Evolutionary conservation across 768 basidiomycete species (phyloP).

Genomic region (Trametes cingulata): DNA sequence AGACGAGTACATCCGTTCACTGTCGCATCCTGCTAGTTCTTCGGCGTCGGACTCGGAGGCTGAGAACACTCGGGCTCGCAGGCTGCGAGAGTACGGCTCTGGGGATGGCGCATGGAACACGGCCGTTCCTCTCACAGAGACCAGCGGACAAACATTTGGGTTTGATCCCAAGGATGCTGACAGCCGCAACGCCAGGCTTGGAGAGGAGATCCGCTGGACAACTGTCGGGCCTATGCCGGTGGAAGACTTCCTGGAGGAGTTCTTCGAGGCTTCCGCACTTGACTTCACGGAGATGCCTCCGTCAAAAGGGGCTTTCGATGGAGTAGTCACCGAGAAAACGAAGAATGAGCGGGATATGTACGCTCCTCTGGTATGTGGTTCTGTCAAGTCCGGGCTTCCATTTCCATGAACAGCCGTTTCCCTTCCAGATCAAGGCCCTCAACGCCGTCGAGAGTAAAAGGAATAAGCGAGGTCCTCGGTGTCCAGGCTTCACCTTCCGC

Average conservation of each 20-base stretch:
- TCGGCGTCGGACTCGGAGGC: too few species aligned
- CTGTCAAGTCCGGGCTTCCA: not conserved
- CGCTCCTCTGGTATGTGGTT: not conserved
- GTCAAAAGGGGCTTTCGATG: not conserved
- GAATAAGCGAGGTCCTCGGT: not conserved
- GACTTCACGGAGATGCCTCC: not conserved
- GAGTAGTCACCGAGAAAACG: not conserved
- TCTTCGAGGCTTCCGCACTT: not conserved
- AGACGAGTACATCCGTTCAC: too few species aligned
- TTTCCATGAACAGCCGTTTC: not conserved
- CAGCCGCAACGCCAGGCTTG: not conserved
- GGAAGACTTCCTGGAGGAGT: slow-evolving; percentile 4
- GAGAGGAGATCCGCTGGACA: not conserved
- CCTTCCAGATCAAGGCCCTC: not conserved
- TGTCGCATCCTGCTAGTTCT: too few species aligned
- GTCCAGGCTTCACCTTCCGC: slow-evolving; percentile 1
- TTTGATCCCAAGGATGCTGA: not conserved
- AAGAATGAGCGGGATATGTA: not conserved
- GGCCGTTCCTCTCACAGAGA: not conserved
- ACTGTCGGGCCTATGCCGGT: slow-evolving; percentile 14
- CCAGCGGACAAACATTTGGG: not conserved
- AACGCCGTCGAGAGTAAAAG: not conserved
- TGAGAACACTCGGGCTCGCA: too few species aligned
- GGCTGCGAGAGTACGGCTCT: too few species aligned
- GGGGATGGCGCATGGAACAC: too few species aligned